phyloP scores from a whole-genome alignment of 2,329 filamentous ascomycete genomes.

The Ophiostoma fasciatum region DNA sequence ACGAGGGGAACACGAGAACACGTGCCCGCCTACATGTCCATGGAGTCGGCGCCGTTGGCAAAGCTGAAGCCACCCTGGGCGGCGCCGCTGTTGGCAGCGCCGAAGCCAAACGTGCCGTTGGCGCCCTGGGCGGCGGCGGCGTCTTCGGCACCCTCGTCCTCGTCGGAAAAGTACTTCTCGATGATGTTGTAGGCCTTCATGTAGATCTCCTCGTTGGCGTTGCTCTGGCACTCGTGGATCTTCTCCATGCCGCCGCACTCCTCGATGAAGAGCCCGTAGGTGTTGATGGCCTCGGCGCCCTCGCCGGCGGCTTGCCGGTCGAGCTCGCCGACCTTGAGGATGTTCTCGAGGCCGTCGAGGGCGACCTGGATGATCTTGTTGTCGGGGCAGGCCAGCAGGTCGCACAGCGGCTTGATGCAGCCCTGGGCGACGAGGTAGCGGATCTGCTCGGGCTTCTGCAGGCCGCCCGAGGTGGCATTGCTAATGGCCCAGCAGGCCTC shows the following conservation, averaged over 20 bases:
- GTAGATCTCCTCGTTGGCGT: slow-evolving; percentile 99
- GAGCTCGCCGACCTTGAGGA: slow-evolving; percentile 97
- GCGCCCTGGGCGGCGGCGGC: slow-evolving; percentile 54
- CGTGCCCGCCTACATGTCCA: slow-evolving; percentile 46
- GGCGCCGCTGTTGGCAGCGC: slow-evolving; percentile 41
- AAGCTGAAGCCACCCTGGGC: slow-evolving; percentile 89
- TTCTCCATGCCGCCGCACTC: slow-evolving; percentile 99
- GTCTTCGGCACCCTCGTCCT: slow-evolving; percentile 86
- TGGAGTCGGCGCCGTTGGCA: slow-evolving; percentile 52
- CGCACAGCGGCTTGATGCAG: slow-evolving; percentile 94
- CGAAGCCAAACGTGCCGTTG: slow-evolving; percentile 69
- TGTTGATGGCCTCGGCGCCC: slow-evolving; percentile 71
- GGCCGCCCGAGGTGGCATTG: slow-evolving; percentile 90
- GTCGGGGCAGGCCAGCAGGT: slow-evolving; percentile 87
- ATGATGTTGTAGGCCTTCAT: slow-evolving; percentile 99
- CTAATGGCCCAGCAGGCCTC: slow-evolving; percentile 99
- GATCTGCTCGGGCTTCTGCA: slow-evolving; percentile 98
- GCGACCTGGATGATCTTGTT: slow-evolving; percentile 99
- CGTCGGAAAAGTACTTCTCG: slow-evolving; percentile 99
- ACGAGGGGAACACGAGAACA: too few species aligned
- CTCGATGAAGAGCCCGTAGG: slow-evolving; percentile 95
- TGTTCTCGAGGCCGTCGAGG: slow-evolving; percentile 95
- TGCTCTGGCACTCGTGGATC: slow-evolving; percentile 99
- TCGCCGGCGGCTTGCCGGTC: slow-evolving; percentile 82
- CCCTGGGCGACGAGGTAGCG: slow-evolving; percentile 85